Evolutionary conservation across 176 grass and related monocot genomes (phyloP).

Genomic region (Metroxylon sagu): DNA sequence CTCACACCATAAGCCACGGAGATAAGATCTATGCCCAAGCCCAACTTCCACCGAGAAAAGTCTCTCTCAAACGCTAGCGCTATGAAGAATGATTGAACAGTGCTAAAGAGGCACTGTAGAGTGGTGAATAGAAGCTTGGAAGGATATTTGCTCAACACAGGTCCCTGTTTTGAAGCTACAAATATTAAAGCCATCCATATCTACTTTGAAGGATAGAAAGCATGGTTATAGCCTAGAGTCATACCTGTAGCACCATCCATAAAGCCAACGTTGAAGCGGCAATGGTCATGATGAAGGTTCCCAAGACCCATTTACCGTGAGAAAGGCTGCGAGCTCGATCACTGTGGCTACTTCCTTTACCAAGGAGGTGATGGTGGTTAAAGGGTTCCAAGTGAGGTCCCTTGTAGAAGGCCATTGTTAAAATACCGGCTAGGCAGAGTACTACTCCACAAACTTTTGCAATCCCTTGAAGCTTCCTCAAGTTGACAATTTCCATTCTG

Average conservation of each 20-base stretch:
- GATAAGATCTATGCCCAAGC: conserved; percentile 34
- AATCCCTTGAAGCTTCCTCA: conserved; percentile 47
- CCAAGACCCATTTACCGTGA: conserved; percentile 46
- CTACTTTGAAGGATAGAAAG: too few species aligned
- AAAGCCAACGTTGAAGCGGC: conserved; percentile 37
- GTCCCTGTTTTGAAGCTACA: conserved; percentile 19
- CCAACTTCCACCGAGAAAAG: conserved; percentile 58
- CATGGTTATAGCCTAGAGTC: too few species aligned
- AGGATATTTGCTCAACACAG: conserved; percentile 47
- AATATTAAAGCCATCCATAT: too few species aligned
- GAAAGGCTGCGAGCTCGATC: conserved; percentile 7
- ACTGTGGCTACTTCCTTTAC: neutral
- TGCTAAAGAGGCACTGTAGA: conserved; percentile 52
- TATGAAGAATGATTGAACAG: conserved; percentile 44
- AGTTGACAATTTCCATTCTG: conserved; percentile 61
- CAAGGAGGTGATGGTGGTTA: conserved; percentile 34
- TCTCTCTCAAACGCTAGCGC: conserved; percentile 52
- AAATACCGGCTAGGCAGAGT: conserved; percentile 43
- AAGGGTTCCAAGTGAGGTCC: conserved; percentile 50
- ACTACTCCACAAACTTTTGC: conserved; percentile 49
- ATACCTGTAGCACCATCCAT: conserved; percentile 56
- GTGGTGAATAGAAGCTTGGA: conserved; percentile 64
- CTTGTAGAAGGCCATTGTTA: conserved; percentile 51
- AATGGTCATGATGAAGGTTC: conserved; percentile 52
- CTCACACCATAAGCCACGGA: conserved; percentile 44